Evolutionary conservation across 2,329 filamentous ascomycete genomes (phyloP).

Genomic region (Penicillium sp.): DNA sequence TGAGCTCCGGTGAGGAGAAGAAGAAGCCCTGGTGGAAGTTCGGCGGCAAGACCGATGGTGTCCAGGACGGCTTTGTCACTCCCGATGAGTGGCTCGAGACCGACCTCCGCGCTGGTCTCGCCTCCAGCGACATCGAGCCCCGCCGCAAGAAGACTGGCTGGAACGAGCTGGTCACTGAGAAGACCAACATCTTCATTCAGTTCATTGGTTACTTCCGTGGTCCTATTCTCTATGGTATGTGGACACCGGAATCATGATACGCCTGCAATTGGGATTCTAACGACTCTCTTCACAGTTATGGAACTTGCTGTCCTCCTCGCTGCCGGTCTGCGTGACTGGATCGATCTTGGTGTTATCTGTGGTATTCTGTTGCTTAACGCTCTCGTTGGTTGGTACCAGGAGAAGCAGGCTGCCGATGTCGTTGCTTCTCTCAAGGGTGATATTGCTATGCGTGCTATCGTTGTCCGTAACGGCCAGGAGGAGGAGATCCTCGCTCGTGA

Average conservation of each 20-base stretch:
- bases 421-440: slow-evolving; percentile 75
- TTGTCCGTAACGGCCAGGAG: slow-evolving; percentile 68
- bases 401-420: slow-evolving; percentile 78
- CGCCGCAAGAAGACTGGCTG: slow-evolving; percentile 67
- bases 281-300: slow-evolving; percentile 54
- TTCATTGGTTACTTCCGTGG: slow-evolving; percentile 75
- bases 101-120: slow-evolving; percentile 66
- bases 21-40: slow-evolving; percentile 63
- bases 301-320: slow-evolving; percentile 73
- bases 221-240: slow-evolving; percentile 74
- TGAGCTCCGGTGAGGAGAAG: slow-evolving; percentile 42
- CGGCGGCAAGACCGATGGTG: slow-evolving; percentile 42
- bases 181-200: slow-evolving; percentile 73
- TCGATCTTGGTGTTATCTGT: slow-evolving; percentile 76
- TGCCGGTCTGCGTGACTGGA: slow-evolving; percentile 72
- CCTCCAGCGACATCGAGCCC: slow-evolving; percentile 58
- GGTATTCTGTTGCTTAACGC: slow-evolving; percentile 75
- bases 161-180: slow-evolving; percentile 73
- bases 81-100: slow-evolving; percentile 71
- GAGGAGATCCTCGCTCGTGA: slow-evolving; percentile 70
- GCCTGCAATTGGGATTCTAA: not conserved
- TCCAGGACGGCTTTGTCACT: slow-evolving; percentile 45
- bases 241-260: not conserved
- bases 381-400: slow-evolving; percentile 76
- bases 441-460: slow-evolving; percentile 72